Percentiles rank a stretch among this genome's conserved stretches.
Evolutionary conservation across 345 rosid genomes (phyloP).

Genomic region (Adansonia digitata): DNA sequence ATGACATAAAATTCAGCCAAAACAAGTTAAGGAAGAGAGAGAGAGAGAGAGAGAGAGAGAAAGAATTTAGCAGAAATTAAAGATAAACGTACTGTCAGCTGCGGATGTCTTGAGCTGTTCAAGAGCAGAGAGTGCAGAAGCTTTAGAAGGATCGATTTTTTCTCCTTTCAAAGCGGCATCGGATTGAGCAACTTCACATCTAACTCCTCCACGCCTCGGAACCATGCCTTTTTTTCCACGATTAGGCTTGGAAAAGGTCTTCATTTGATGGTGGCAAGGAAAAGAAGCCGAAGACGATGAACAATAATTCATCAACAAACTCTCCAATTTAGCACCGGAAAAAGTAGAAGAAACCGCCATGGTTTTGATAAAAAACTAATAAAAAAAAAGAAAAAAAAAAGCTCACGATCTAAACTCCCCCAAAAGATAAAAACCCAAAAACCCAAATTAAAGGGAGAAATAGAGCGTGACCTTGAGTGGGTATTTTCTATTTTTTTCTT

Average conservation of each 20-base stretch:
- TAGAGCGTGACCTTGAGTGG: slow-evolving; percentile 5
- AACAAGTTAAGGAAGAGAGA: not conserved
- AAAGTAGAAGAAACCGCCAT: slow-evolving; percentile 43
- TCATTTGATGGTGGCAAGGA: slow-evolving; percentile 27
- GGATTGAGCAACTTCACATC: slow-evolving; percentile 37
- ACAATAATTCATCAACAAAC: slow-evolving; percentile 32
- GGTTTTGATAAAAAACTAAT: not conserved
- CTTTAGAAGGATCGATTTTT: slow-evolving; percentile 22
- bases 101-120: slow-evolving; percentile 69
- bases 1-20: not conserved
- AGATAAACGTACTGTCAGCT: slow-evolving; percentile 39
- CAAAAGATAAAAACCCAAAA: slow-evolving; percentile 16
- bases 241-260: slow-evolving; percentile 21
- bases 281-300: slow-evolving; percentile 24
- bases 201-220: slow-evolving; percentile 25
- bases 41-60: not conserved
- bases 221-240: slow-evolving; percentile 17
- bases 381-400: too few species aligned
- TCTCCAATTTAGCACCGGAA: slow-evolving; percentile 41
- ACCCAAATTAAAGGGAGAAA: slow-evolving; percentile 3
- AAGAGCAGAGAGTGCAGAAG: slow-evolving; percentile 51
- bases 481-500: not conserved
- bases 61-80: not conserved
- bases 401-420: slow-evolving; percentile 2
- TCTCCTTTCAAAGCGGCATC: slow-evolving; percentile 11